phyloP scores from a whole-genome alignment of 2,329 filamentous ascomycete genomes.

The Colletotrichum sp. region DNA sequence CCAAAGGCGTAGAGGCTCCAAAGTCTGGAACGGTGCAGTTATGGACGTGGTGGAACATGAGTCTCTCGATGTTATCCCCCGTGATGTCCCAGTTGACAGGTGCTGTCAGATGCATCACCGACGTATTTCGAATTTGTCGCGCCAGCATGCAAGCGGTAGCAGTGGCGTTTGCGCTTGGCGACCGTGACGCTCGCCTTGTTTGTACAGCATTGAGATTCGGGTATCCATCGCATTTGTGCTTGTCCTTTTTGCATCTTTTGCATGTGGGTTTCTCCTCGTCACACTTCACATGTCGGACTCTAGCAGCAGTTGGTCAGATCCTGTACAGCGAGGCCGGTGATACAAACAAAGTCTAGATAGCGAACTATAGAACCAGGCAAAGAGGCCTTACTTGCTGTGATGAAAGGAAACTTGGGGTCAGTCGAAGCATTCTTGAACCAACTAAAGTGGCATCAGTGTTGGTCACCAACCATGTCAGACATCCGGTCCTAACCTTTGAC shows the following conservation, averaged over 20 bases:
- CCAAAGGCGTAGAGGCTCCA: background rate
- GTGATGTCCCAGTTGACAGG: constrained; percentile 2
- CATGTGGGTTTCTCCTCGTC: constrained; percentile 23
- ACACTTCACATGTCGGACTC: constrained; percentile 23
- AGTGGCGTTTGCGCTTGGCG: background rate
- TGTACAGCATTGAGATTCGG: background rate
- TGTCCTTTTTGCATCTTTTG: constrained; percentile 8
- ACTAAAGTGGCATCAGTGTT: constrained; percentile 11
- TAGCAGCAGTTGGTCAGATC: background rate
- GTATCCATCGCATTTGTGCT: constrained; percentile 23
- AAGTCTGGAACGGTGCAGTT: constrained; percentile 13
- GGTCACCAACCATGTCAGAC: constrained; percentile 20
- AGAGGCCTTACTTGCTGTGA: constrained; percentile 14
- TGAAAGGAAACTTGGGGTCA: background rate
- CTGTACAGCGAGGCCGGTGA: background rate
- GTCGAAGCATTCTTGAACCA: background rate
- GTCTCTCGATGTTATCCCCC: background rate
- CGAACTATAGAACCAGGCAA: background rate
- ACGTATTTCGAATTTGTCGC: background rate
- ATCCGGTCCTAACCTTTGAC: constrained; percentile 21
- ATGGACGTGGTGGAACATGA: constrained; percentile 16
- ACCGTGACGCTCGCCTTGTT: background rate
- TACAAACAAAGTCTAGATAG: background rate
- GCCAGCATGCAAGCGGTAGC: background rate
- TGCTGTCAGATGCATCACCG: background rate